These are phyloP conservation scores for Trichophyton simii DNA, from an alignment of 2,329 filamentous ascomycete species.

Conservation along the genomic window DNA sequence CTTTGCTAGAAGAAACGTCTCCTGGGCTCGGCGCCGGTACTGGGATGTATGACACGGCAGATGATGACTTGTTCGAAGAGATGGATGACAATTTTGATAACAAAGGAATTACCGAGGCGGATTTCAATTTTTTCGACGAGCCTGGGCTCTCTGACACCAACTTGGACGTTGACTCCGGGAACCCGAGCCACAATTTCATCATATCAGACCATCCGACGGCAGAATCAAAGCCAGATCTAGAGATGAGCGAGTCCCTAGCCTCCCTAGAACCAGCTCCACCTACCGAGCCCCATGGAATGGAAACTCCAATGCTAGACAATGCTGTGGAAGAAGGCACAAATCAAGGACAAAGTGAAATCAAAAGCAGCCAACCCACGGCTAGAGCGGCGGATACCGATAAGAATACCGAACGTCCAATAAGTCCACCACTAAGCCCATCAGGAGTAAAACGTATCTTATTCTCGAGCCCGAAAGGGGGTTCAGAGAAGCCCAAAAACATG, in stretches of 20 bases:
- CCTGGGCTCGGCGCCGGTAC: conserved; percentile 24
- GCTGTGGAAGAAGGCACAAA: not conserved
- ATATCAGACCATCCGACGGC: not conserved
- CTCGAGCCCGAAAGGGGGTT: conserved; percentile 8
- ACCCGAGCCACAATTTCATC: not conserved
- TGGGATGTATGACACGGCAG: conserved; percentile 31
- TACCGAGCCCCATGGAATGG: not conserved
- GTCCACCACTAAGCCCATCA: conserved; percentile 30
- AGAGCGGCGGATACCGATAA: conserved; percentile 6
- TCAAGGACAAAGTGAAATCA: not conserved
- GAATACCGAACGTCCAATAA: conserved; percentile 20
- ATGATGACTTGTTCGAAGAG: conserved; percentile 48
- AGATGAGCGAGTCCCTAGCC: not conserved
- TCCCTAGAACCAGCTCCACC: not conserved
- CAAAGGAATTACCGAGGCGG: conserved; percentile 48
- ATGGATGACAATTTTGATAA: conserved; percentile 42
- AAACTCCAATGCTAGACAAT: not conserved
- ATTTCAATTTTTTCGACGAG: conserved; percentile 54
- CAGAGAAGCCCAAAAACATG: not conserved
- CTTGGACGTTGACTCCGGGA: conserved; percentile 7
- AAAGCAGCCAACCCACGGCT: not conserved
- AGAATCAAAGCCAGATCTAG: not conserved
- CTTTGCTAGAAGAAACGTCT: conserved; percentile 18
- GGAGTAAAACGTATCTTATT: conserved; percentile 37
- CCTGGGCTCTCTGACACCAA: conserved; percentile 27